A percentile compares a stretch with the other conserved stretches of the same genome.
Conservation (phyloP, 352 stramenopile species). For the Aphanomyces euteiches region DNA sequence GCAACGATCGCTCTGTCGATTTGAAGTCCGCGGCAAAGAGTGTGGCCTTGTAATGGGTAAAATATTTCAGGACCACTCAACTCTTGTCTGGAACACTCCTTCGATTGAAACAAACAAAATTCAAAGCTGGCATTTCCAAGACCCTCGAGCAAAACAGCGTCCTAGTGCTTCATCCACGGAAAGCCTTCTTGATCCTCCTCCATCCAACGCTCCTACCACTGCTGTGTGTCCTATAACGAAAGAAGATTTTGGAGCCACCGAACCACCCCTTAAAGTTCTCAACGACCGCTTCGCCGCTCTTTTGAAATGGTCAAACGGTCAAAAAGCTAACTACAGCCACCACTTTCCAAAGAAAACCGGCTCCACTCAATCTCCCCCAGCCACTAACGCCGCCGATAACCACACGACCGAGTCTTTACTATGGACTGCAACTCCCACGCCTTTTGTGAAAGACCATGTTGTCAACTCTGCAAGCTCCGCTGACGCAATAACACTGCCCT, state of each 20-base stretch:
- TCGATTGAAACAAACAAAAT: background rate
- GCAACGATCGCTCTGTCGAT: conserved; percentile 6
- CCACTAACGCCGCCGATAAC: background rate
- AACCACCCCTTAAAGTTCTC: background rate
- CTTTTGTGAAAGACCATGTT: conserved; percentile 15
- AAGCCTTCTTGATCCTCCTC: conserved; percentile 1
- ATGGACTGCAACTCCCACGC: background rate
- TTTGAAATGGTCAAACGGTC: conserved; percentile 1
- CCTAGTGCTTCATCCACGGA: background rate
- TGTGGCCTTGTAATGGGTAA: background rate
- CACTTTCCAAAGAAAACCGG: background rate
- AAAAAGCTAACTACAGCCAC: background rate
- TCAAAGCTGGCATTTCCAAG: conserved; percentile 7
- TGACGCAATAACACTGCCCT: background rate
- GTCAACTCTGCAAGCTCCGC: background rate
- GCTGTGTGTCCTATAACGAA: conserved; percentile 6
- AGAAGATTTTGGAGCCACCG: background rate
- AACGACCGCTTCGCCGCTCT: conserved; percentile 9
- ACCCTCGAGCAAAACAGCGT: background rate
- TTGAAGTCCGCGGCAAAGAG: conserved; percentile 8
- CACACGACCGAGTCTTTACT: background rate
- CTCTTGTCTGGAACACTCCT: background rate
- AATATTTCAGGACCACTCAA: background rate
- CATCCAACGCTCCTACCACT: background rate
- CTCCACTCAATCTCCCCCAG: too few species aligned